A percentile compares a stretch with the other conserved stretches of the same genome.
Evolutionary conservation across 2,329 filamentous ascomycete genomes (phyloP).

Genomic region (Thelonectria olida): DNA sequence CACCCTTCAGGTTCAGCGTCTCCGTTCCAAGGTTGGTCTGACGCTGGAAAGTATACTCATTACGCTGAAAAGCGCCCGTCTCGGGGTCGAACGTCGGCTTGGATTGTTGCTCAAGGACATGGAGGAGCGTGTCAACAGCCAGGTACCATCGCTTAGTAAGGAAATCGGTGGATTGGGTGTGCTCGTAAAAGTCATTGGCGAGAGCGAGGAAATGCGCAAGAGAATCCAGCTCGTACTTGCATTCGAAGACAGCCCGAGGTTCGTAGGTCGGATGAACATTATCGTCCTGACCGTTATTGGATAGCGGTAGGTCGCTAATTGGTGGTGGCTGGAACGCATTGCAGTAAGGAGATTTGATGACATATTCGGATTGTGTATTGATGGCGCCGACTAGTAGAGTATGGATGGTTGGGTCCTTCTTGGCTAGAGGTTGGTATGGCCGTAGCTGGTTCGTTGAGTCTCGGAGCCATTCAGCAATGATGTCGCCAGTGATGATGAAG

Average conservation of each 20-base stretch:
- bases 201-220: conserved; percentile 90
- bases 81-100: conserved; percentile 79
- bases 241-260: conserved; percentile 88
- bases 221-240: conserved; percentile 98
- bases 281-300: conserved; percentile 84
- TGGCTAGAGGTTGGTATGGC: conserved; percentile 87
- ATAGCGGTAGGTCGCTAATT: conserved; percentile 76
- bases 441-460: conserved; percentile 94
- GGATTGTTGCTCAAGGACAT: conserved; percentile 81
- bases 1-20: conserved; percentile 81
- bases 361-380: conserved; percentile 94
- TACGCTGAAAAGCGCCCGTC: conserved; percentile 71
- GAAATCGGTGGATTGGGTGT: conserved; percentile 82
- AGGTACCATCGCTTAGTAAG: conserved; percentile 80
- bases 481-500: conserved; percentile 93
- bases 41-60: conserved; percentile 89
- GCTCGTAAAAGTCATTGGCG: conserved; percentile 84
- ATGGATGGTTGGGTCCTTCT: conserved; percentile 80
- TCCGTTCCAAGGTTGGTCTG: conserved; percentile 85
- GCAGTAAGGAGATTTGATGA: conserved; percentile 95
- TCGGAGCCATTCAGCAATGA: conserved; percentile 91
- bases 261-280: conserved; percentile 88
- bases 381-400: conserved; percentile 90
- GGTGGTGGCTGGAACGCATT: conserved; percentile 97
- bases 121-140: conserved; percentile 78